Conservation (phyloP, 1,284 basidiomycete genomes). For the Fomes fomentarius region DNA sequence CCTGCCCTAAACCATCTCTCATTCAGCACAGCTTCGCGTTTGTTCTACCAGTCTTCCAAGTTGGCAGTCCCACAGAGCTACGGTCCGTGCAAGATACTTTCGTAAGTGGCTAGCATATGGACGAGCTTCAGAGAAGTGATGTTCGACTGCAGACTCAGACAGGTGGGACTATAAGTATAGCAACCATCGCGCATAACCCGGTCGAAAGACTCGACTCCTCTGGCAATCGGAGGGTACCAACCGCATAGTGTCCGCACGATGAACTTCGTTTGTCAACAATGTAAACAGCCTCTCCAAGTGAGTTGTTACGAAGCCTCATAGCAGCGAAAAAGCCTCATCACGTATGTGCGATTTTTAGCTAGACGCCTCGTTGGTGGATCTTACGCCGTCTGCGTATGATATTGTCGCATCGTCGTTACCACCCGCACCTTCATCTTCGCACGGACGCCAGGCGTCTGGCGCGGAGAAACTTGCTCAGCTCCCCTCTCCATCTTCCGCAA, state of each 20-base stretch:
- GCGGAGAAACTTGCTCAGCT: constrained; percentile 58
- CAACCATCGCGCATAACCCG: neutral
- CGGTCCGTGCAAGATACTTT: too few species aligned
- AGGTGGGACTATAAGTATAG: neutral
- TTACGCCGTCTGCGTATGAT: constrained; percentile 85
- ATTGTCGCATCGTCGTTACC: constrained; percentile 80
- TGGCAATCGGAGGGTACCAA: neutral
- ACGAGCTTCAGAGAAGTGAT: too few species aligned
- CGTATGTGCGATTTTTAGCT: too few species aligned
- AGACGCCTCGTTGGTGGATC: constrained; percentile 82
- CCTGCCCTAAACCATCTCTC: neutral
- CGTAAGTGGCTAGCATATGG: too few species aligned
- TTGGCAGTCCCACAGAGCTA: too few species aligned
- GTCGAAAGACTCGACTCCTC: neutral
- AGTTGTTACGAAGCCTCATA: too few species aligned
- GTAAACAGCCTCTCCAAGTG: constrained; percentile 85
- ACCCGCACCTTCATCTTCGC: constrained; percentile 44
- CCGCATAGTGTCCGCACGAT: constrained; percentile 37
- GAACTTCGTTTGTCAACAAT: constrained; percentile 80
- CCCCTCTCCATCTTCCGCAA: constrained; percentile 58
- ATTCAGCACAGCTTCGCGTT: neutral
- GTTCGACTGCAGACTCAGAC: too few species aligned
- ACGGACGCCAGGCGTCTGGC: constrained; percentile 46
- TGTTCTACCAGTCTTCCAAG: neutral
- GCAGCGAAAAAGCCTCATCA: too few species aligned